A percentile compares a stretch with the other conserved stretches of the same genome.
Evolutionary conservation across 257 asterid species (phyloP).

Genomic region (Lithospermum erythrorhizon): DNA sequence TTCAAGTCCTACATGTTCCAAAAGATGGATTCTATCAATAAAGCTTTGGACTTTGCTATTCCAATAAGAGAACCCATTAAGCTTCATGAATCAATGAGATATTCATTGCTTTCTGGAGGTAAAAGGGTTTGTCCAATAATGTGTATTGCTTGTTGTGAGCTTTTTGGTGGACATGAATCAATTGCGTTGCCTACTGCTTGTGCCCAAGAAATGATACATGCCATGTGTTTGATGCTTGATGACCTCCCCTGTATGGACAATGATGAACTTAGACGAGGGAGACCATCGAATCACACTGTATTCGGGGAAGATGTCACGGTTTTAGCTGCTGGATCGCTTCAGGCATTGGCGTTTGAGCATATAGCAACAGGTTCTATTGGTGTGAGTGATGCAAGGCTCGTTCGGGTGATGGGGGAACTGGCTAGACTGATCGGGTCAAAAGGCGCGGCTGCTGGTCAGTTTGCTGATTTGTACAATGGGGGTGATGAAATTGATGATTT

Average conservation of each 20-base stretch:
- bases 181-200: constrained; percentile 33
- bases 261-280: constrained; percentile 27
- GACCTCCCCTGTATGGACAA: constrained; percentile 44
- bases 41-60: constrained; percentile 26
- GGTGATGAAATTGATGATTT: constrained; percentile 7
- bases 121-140: constrained; percentile 33
- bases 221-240: constrained; percentile 31
- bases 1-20: constrained; percentile 22
- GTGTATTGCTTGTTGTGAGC: constrained; percentile 32
- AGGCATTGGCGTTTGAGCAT: constrained; percentile 32
- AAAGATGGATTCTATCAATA: constrained; percentile 16
- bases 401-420: constrained; percentile 19
- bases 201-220: constrained; percentile 33
- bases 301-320: constrained; percentile 20
- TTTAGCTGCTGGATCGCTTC: constrained; percentile 22
- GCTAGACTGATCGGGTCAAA: constrained; percentile 24
- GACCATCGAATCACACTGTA: constrained; percentile 25
- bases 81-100: constrained; percentile 30
- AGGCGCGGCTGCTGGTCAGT: constrained; percentile 28
- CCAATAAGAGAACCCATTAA: constrained; percentile 17
- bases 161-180: constrained; percentile 28
- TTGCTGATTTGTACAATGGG: constrained; percentile 15
- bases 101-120: constrained; percentile 28
- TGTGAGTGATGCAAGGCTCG: constrained; percentile 8
- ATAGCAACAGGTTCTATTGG: constrained; percentile 18